A percentile compares a stretch with the other conserved stretches of the same genome.
Evolutionary conservation across 208 protist species (phyloP).

Genomic region (Trypanosoma boissoni): DNA sequence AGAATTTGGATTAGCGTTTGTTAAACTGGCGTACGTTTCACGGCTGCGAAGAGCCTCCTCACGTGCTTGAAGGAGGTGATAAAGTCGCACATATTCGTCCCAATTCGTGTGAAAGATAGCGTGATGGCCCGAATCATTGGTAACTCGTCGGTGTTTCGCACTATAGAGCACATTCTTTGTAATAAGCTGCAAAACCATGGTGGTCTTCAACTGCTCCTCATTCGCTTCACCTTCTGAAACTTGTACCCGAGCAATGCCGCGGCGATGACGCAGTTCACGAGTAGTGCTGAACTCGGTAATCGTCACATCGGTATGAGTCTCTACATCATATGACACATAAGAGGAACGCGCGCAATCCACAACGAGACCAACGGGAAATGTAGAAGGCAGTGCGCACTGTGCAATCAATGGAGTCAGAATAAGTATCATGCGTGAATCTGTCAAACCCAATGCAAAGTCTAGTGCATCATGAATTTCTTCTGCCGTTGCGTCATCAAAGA

Average conservation of each 20-base stretch:
- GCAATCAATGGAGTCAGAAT: slow-evolving; percentile 56
- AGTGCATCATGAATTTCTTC: slow-evolving; percentile 5
- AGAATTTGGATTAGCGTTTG: slow-evolving; percentile 23
- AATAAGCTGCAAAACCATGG: slow-evolving; percentile 85
- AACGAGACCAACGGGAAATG: slow-evolving; percentile 58
- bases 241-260: slow-evolving; percentile 31
- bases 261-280: slow-evolving; percentile 55
- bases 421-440: slow-evolving; percentile 38
- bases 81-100: slow-evolving; percentile 64
- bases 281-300: slow-evolving; percentile 59
- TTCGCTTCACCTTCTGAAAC: neutral
- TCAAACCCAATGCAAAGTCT: slow-evolving; percentile 4
- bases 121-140: slow-evolving; percentile 63
- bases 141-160: slow-evolving; percentile 62
- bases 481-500: neutral
- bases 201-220: slow-evolving; percentile 8
- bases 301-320: slow-evolving; percentile 37
- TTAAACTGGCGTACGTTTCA: too few relatives aligned
- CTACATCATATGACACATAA: slow-evolving; percentile 41
- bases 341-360: slow-evolving; percentile 75
- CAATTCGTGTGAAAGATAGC: slow-evolving; percentile 61
- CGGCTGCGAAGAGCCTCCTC: slow-evolving; percentile 43
- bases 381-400: slow-evolving; percentile 63
- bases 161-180: slow-evolving; percentile 77
- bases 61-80: slow-evolving; percentile 65